Percentiles rank a stretch among this genome's conserved stretches.
Evolutionary conservation across 1,284 basidiomycete genomes (phyloP).

Genomic region (Cryptococcus hybrid): DNA sequence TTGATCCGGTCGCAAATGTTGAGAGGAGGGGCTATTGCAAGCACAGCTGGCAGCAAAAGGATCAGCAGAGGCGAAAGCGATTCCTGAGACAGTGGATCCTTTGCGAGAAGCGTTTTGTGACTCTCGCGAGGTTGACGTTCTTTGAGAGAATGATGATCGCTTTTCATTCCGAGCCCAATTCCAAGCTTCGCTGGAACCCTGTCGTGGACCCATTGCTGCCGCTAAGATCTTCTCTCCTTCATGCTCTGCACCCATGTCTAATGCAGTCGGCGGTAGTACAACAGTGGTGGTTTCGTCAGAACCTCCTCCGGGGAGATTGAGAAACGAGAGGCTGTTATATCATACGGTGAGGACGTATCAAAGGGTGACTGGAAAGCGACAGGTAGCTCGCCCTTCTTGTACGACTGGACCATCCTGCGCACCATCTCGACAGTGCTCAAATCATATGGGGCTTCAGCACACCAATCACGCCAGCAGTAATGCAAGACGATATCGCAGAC

Average conservation of each 20-base stretch:
- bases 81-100: background rate
- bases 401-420: slow-evolving; percentile 29
- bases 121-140: no score
- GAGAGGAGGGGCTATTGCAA: background rate
- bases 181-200: no score
- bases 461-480: slow-evolving; percentile 41
- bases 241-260: slow-evolving; percentile 37
- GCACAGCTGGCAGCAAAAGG: background rate
- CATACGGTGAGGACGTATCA: background rate
- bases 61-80: background rate
- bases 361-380: slow-evolving; percentile 4
- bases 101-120: background rate
- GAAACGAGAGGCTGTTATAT: background rate
- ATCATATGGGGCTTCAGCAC: slow-evolving; percentile 48
- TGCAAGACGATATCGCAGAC: slow-evolving; percentile 32
- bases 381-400: slow-evolving; percentile 20
- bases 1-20: no score
- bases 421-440: slow-evolving; percentile 24
- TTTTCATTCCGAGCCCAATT: no score
- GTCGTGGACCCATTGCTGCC: slow-evolving; percentile 9
- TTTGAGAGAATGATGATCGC: no score
- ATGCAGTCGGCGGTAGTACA: slow-evolving; percentile 40
- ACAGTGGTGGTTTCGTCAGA: slow-evolving; percentile 17
- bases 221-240: slow-evolving; percentile 40
- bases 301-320: background rate